Base-by-base conservation (phyloP, 1,284 basidiomycete genomes). In the Austropuccinia psidii region DNA sequence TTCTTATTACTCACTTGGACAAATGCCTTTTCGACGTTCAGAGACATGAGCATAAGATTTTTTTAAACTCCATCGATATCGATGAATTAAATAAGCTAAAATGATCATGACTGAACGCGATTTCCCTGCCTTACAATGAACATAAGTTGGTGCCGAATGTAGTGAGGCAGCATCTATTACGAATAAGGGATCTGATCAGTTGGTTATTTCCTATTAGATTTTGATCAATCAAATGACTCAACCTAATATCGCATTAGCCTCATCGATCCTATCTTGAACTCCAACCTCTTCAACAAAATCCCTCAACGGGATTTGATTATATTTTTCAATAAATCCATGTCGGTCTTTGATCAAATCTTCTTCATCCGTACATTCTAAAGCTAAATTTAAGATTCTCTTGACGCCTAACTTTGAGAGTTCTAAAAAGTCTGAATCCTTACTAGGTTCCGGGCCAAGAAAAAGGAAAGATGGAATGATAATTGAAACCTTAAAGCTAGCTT, bases 101-200 rank as follows among this genome's bases (percentile, higher is more conserved):
- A 97, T 93, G 9, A 93, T 90, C 0, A 92, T 96, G n/a, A 97
- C 94, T 0, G 90, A 93, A 19, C 95, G 88, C 1, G 91, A 93
- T 83, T 94, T 97, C 35, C 94, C 95, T 1, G 91, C 94, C 82
- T 92, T 93, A 83, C 94, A 98, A 81, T 98, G 95, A 15, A 97
- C 93, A 78, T 96, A 98, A 0, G 90, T 90, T 0, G 93, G 89
- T 24, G 90, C 85, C 0, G 89, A 90, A 77, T 93, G 91, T 68
- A 96, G 81, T 45, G 89, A 87, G 0, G 94, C 94, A 77, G 95
- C 92, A 80, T 97, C 94, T 93, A 79, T n/a, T 5, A 69, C 15
- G 52, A 6, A 57, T 62, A 74, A 43, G 49, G 31, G 33, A 52
- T 41, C 41, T n/a, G 33, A 39, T 47, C 50, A 27, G 76, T 41